Evolutionary conservation across 1,284 basidiomycete genomes (phyloP), one percentile per base, ranked within the genome.

Genomic region (Marasmius fiardii): DNA sequence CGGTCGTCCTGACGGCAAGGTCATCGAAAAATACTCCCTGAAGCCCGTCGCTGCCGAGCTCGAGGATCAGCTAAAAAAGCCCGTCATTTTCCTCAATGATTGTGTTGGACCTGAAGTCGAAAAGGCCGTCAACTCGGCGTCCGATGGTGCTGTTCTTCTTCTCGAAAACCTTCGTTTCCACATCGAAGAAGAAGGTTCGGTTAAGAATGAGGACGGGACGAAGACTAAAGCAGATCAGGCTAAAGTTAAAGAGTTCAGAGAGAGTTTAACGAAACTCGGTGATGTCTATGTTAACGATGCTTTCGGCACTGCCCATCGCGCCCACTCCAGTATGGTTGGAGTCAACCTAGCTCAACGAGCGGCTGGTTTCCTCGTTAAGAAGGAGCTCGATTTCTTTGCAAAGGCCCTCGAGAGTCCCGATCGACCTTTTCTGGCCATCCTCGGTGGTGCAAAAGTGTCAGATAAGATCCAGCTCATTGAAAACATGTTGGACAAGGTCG

Each of bases 381-480:
- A 98, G 77, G 96, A 99, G 75, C 88, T 99, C 64, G 95, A 98
- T 68, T 99, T 90, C 81, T 99, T 99, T 72, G 94, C 96, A 56
- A 98, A 98, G 79, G 95, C 93, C 54, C 84, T 99, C 51, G 96
- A 99, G 74, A 86, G 81, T 66, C 96, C 96, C 44, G 94, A 97
- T 68, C 80, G 92, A 55, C 96, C 96, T 21, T 99, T 99, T 88
- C 83, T 99, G 56, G 96, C 95, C 56, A 99, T 99, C 71, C 87
- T 99, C 58, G 97, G 97, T 67, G 96, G 96, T 71, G 96, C 96
- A 57, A 99, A 99, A 80, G 94, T 99, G 51, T 96, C 95, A 34
- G 96, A 99, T 78, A 99, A 99, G 81, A 98, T 99, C 66, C 93
- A 95, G 74, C 81, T 99, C 58, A 99, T 99, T 70, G 96, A 99